These are phyloP conservation scores for Neofusicoccum laricinum DNA, from an alignment of 2,329 filamentous ascomycete species.

Conservation along the genomic window DNA sequence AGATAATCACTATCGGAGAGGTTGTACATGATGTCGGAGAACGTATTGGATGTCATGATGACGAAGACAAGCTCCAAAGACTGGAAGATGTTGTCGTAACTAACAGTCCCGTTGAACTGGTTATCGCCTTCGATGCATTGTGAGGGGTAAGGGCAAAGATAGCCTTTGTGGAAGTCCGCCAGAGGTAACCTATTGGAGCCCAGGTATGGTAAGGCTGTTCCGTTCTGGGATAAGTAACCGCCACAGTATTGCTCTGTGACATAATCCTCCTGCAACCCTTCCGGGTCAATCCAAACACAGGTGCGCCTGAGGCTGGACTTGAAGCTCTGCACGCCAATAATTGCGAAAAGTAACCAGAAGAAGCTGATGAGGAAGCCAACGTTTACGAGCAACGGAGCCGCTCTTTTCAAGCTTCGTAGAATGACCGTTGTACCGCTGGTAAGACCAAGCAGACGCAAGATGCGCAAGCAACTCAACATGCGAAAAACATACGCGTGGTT, in stretches of 20 bases:
- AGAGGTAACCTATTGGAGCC: slow-evolving; percentile 52
- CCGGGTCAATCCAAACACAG: slow-evolving; percentile 54
- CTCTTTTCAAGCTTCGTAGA: slow-evolving; percentile 89
- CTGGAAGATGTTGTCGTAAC: slow-evolving; percentile 91
- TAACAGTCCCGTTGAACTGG: slow-evolving; percentile 81
- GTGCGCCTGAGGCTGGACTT: slow-evolving; percentile 50
- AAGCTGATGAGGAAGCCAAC: slow-evolving; percentile 93
- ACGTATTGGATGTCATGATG: slow-evolving; percentile 98
- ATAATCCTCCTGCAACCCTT: slow-evolving; percentile 52
- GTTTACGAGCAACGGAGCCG: slow-evolving; percentile 84
- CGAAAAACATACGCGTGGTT: slow-evolving; percentile 85
- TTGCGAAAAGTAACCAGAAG: slow-evolving; percentile 97
- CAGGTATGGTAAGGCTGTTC: slow-evolving; percentile 65
- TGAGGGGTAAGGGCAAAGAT: slow-evolving; percentile 79
- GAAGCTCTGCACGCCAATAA: slow-evolving; percentile 95
- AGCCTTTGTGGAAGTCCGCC: slow-evolving; percentile 68
- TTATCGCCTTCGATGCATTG: slow-evolving; percentile 76
- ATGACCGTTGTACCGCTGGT: slow-evolving; percentile 96
- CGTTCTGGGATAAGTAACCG: slow-evolving; percentile 66
- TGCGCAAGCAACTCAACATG: slow-evolving; percentile 94
- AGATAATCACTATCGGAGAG: slow-evolving; percentile 91
- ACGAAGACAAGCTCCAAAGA: slow-evolving; percentile 95
- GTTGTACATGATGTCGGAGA: slow-evolving; percentile 90
- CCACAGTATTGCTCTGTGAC: slow-evolving; percentile 76
- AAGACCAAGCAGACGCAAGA: slow-evolving; percentile 82